Base-by-base conservation (phyloP, 257 asterid genomes). In the Plantago ovata region DNA sequence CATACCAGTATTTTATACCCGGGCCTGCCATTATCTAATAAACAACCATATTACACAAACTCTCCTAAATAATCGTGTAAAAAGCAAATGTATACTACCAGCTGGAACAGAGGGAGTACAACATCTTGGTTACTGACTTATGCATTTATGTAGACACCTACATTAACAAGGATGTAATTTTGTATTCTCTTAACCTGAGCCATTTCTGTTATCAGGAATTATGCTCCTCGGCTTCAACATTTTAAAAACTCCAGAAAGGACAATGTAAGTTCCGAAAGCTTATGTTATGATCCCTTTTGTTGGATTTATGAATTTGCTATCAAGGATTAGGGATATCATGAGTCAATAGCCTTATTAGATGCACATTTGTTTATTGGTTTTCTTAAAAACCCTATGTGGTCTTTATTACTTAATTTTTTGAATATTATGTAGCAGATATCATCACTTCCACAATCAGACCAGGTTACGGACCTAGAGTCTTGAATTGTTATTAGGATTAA, bases 221-320 rank as follows among this genome's bases (percentile, higher is more conserved):
- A 23, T 49, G 65, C 67, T 54, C 41, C 53, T 46, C 48, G 55
- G 23, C 42, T 48, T 63, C 74, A 51, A 71, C 68, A 62, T 66
- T 44, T 63, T 38, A 55, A 43, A 20, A 60, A 48, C 52, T 41
- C 75, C 66, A 71, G 76, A 62, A 60, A 63, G 54, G 68, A 67
- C 56, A 61, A 51, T 9, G 85, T 78, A 64, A 71, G 81, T 63
- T 61, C 18, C 38, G 38, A 60, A 44, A 47, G 43, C 48, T 56
- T 53, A 38, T 18, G 13, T 20, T 32, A 12, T 4, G 11, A 32
- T 50, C 33, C 55, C 55, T 9, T 49, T 19, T 19, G 19, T 21
- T 60, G 23, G 65, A 22, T 62, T 14, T 62, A n/a, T 62, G 11
- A 7, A 41, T 53, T 67, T 60, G 7, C 7, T 28, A 28, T 51